Evolutionary conservation across 352 stramenopile species (phyloP), one percentile per base, ranked within the genome.

Genomic region (Albugo laibachii): DNA sequence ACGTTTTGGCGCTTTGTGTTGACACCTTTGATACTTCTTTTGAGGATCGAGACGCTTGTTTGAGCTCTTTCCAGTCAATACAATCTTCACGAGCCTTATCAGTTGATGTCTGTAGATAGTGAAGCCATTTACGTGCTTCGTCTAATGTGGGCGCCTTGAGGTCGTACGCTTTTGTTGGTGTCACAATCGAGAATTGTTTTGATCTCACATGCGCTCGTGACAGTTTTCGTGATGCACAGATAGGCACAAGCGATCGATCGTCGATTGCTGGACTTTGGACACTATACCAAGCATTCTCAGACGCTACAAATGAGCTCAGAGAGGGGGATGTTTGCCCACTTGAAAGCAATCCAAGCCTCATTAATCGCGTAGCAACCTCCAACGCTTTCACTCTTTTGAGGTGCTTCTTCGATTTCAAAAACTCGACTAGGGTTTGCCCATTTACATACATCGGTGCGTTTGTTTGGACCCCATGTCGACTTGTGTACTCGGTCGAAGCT

Each of bases 131-230:
- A 27, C 65, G 74, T 3, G 76, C 74, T 24, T 83, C 68, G 19
- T 83, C 78, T 1, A 70, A 55, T 8, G 68, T 80, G 31, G 83
- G 84, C 0, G 76, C 70, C 38, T 88, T 88, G 19, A 92, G 60
- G 48, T 88, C 70, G 41, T 88, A 92, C 52, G 68, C 83, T 52
- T 88, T 92, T 0, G 69, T 85, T 11, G 74, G 62, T 2, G 76
- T 92, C 49, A 86, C 75, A 47, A 92, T 89, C 4, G 79, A 86
- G 44, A 92, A 92, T 42, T 89, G 72, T 31, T 76, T 83, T 5
- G 76, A 82, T 31, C 24, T 31, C 24, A 31, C 24, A 8, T 31
- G 24, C 24, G 24, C 3, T 31, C 24, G 24, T 31, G 24, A 31
- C 24, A 8, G 8, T 8, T 31, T 31, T 31, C 24, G 24, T 31